Evolutionary conservation across 768 basidiomycete genomes (phyloP).

Genomic region (Psilocybe tampanensis): DNA sequence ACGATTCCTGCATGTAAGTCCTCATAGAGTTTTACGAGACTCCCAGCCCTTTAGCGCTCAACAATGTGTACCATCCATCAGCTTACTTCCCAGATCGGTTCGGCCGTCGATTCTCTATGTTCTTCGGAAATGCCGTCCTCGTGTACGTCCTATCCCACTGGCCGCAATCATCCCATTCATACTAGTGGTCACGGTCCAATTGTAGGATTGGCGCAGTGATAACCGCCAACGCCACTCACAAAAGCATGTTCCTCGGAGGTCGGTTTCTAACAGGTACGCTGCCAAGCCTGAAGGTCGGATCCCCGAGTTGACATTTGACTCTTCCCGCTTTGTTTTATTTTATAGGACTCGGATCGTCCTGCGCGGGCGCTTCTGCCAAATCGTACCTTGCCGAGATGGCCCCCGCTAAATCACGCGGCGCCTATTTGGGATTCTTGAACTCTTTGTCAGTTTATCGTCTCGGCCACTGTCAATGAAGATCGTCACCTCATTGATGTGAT

Average conservation of each 20-base stretch:
- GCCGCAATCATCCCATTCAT: background rate
- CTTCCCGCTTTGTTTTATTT: background rate
- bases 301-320: background rate
- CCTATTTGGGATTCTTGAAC: conserved; percentile 53
- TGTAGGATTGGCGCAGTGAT: conserved; percentile 47
- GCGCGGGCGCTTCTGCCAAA: conserved; percentile 51
- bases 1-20: conserved; percentile 44
- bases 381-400: conserved; percentile 54
- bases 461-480: too few species aligned
- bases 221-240: conserved; percentile 48
- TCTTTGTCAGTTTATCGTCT: conserved; percentile 50
- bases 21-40: background rate
- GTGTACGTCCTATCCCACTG: conserved; percentile 42
- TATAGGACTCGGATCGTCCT: conserved; percentile 45
- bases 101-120: conserved; percentile 54
- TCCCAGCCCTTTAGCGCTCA: background rate
- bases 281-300: background rate
- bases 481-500: too few species aligned
- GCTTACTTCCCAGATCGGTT: conserved; percentile 50
- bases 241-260: conserved; percentile 48
- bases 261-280: conserved; percentile 49
- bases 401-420: conserved; percentile 48
- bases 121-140: conserved; percentile 46
- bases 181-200: background rate
- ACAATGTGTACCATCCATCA: conserved; percentile 13